Conservation (phyloP, 306 rosid species). For the Calophaca sinica region DNA sequence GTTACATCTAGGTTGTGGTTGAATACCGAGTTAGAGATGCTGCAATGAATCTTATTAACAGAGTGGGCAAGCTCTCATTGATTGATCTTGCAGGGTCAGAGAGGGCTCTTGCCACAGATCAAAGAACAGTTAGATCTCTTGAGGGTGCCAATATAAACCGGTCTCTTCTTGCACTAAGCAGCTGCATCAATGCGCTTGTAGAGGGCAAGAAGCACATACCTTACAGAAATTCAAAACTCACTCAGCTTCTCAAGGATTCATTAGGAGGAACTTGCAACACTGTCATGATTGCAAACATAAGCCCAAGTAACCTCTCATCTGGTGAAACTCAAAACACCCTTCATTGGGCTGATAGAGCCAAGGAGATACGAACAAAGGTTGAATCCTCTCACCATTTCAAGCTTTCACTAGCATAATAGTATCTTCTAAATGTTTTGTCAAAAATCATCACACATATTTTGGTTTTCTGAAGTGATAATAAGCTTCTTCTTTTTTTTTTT, state of each 20-base stretch:
- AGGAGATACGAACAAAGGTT: slow-evolving; percentile 90
- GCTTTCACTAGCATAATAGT: slow-evolving; percentile 15
- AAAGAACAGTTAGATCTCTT: slow-evolving; percentile 86
- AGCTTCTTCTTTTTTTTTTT: not conserved
- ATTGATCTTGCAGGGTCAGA: slow-evolving; percentile 98
- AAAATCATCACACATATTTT: not conserved
- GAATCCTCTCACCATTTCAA: slow-evolving; percentile 43
- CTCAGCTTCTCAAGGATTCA: slow-evolving; percentile 95
- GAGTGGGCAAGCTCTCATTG: slow-evolving; percentile 85
- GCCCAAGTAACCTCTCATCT: slow-evolving; percentile 84
- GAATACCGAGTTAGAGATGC: slow-evolving; percentile 83
- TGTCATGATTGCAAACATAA: slow-evolving; percentile 92
- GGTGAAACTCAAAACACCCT: slow-evolving; percentile 95
- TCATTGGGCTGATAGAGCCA: slow-evolving; percentile 97
- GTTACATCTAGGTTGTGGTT: slow-evolving; percentile 68
- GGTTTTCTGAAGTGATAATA: not conserved
- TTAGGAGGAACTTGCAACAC: slow-evolving; percentile 89
- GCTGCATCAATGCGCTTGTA: slow-evolving; percentile 91
- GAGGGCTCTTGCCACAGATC: slow-evolving; percentile 95
- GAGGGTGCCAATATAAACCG: slow-evolving; percentile 97
- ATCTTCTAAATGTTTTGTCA: slow-evolving; percentile 6
- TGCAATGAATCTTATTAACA: slow-evolving; percentile 67
- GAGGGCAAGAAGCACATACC: slow-evolving; percentile 97
- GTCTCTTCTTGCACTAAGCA: slow-evolving; percentile 88
- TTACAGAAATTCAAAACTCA: slow-evolving; percentile 84